Base-by-base conservation (phyloP, 805 yeast species). In the Pichia deserticola region DNA sequence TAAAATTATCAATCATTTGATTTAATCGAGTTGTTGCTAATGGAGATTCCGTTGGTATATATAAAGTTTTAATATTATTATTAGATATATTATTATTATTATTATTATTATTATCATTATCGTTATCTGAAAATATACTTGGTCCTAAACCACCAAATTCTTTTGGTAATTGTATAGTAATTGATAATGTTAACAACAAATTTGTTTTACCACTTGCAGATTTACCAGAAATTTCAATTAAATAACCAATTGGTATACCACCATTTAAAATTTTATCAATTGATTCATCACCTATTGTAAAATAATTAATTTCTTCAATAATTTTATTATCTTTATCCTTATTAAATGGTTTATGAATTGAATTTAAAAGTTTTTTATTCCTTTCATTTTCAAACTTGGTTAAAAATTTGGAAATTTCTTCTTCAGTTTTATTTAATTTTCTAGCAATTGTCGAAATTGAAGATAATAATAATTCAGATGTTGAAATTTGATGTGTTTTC, bases 161-260 rank as follows among this genome's bases (percentile, higher is more conserved):
- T 10, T 29, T 42, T 0, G 82, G 75, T 9, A 77, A 56, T 54
- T 83, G 89, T 11, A 82, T 79, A 2, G 81, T 68, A 4, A 81
- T 67, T 2, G 85, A 72, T 46, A 89, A 58, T 55, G 84, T 92
- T 69, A 83, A 74, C 29, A 86, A 67, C 5, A 90, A 66, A 56
- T 90, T 95, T 0, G 97, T 83, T 60, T 92, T 92, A 0, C 97
- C 98, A 1, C 86, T 76, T 0, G 95, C 86, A 45, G 95, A 81
- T 29, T 84, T 85, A 0, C 98, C 98, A 57, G 81, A 82, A 4
- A 92, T 62, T 67, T 90, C 98, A 0, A 89, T 82, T 2, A 85
- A 61, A 28, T 73, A 65, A 3, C 82, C 78, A 3, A 76, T 62
- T 2, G 69, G 74, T 5, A 84, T 69, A 0, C 90, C 92, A 27